Evolutionary conservation across 257 asterid species (phyloP), one percentile per base, ranked within the genome.

Genomic region (Jaltomata sinuosa): DNA sequence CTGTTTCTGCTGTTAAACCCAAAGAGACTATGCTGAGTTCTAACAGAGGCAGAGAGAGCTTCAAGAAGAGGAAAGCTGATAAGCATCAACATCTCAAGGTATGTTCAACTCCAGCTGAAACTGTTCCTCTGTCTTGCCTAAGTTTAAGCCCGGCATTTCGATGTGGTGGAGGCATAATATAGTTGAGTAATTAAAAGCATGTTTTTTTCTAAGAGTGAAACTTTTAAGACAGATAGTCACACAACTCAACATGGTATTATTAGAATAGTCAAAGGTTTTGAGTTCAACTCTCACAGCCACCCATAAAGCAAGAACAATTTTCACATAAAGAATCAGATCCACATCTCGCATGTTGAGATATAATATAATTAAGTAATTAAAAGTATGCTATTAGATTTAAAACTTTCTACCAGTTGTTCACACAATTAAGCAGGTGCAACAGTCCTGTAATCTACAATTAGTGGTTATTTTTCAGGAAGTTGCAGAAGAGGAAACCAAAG

Each of bases 21-120:
- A 88, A 83, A 84, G 91, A 85, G 80, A 87, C 79, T 25, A 86
- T 81, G 52, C 87, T 83, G 72, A 79, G 88, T 84, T 80, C 89
- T 59, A 84, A 83, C 49, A 40, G 87, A 53, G 93, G 88, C 14
- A 86, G 78, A 67, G 91, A 90, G 62, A 90, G 90, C 79, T 88
- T 80, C 84, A 94, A 87, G 91, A 95, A 94, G 86, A 88, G 97
- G 84, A 92, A 94, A 86, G 87, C 94, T 1, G 93, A 91, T 15
- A 88, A 85, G 85, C 80, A 83, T 31, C 93, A 82, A 3, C 79
- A 82, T 52, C 89, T 50, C 25, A 91, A 91, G 98, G 97, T 91
- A 81, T 42, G 50, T 57, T 57, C 34, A 19, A 47, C 9, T 25
- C 16, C 5, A 47, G 25, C 42, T 76, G 61, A 76, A 76, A 27